Conservation (phyloP, 371 early-diverging fungal genomes). For the Rozella allomycis region DNA sequence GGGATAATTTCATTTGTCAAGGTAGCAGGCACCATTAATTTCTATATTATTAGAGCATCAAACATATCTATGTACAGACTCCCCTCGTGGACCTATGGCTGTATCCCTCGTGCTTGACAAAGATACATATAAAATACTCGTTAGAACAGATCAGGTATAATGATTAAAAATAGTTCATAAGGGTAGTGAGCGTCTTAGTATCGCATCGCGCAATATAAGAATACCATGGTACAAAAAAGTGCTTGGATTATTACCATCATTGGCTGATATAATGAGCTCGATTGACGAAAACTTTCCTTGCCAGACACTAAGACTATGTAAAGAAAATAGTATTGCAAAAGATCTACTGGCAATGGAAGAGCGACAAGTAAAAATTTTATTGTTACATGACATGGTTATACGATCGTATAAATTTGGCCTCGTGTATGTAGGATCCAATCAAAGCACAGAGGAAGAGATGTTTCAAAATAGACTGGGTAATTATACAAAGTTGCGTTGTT, state of each 20-base stretch:
- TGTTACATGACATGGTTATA: slow-evolving; percentile 14
- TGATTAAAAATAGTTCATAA: not conserved
- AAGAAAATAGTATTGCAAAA: slow-evolving; percentile 14
- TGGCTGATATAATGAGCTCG: slow-evolving; percentile 17
- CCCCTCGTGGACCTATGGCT: slow-evolving; percentile 26
- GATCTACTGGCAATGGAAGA: slow-evolving; percentile 26
- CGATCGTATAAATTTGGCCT: slow-evolving; percentile 57
- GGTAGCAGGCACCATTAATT: slow-evolving; percentile 5
- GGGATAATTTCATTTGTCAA: slow-evolving; percentile 33
- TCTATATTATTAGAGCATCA: slow-evolving; percentile 7
- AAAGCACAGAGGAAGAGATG: slow-evolving; percentile 51
- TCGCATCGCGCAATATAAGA: slow-evolving; percentile 9
- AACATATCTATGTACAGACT: slow-evolving; percentile 19
- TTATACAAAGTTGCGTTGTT: not conserved
- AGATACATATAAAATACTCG: slow-evolving; percentile 15
- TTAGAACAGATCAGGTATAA: slow-evolving; percentile 11
- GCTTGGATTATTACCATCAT: slow-evolving; percentile 17
- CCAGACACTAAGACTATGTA: slow-evolving; percentile 8
- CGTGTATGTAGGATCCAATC: slow-evolving; percentile 36
- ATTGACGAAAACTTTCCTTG: slow-evolving; percentile 28
- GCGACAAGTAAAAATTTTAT: slow-evolving; percentile 11
- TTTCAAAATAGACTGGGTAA: slow-evolving; percentile 32
- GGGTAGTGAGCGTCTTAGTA: slow-evolving; percentile 19
- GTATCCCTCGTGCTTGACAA: slow-evolving; percentile 20
- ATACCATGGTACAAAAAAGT: slow-evolving; percentile 10